Base-by-base conservation (phyloP, 768 basidiomycete species). In the Leucosporidium creatinivorum region DNA sequence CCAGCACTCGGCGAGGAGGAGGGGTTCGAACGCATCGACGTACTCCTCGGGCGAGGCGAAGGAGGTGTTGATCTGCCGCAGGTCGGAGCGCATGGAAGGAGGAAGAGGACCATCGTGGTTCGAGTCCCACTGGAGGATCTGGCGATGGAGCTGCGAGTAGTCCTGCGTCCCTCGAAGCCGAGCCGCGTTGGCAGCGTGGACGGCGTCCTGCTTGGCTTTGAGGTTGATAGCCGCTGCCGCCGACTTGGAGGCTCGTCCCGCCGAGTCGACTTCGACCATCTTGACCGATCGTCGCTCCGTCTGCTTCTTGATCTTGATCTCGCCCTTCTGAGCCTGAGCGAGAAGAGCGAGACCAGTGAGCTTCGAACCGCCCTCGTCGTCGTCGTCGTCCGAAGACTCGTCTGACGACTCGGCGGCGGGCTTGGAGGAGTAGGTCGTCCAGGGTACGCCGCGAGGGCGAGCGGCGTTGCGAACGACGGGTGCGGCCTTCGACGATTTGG, bases 1-100 rank as follows among this genome's bases (percentile, higher is more conserved):
- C 93, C 96, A 97, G 69, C 89, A 86, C 78, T 99, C 96, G 66
- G 89, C 80, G 25, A 93, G 79, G 31, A 98, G 80, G 21, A 98
- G 82, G 3, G 94, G 93, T 75, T 91, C 86, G 76, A 96, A 92
- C 55, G 87, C 81, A 28, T 80, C 79, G 51, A 84, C 82, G 77
- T 94, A 98, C 25, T 90, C 84, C 1, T 80, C 76, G 65, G 86
- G 83, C 60, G 84, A 82, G 2, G 73, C 65, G 77, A 97, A 77
- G 59, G 36, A 82, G 74, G 1, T 76, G 60, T 6, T 80, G 72
- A 59, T 68, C 10, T 31, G 66, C 9, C 31, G 54, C 0, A 50
- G 68, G 0, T 67, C 49, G 33, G 26, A 79, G 76, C n/a, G 80
- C 80, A 69, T 71, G 67, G 58, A 48, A 1, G 91, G 88, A 50